These are phyloP conservation scores for Penicillium hesseltinei DNA, from an alignment of 2,329 filamentous ascomycete species.

Conservation along the genomic window DNA sequence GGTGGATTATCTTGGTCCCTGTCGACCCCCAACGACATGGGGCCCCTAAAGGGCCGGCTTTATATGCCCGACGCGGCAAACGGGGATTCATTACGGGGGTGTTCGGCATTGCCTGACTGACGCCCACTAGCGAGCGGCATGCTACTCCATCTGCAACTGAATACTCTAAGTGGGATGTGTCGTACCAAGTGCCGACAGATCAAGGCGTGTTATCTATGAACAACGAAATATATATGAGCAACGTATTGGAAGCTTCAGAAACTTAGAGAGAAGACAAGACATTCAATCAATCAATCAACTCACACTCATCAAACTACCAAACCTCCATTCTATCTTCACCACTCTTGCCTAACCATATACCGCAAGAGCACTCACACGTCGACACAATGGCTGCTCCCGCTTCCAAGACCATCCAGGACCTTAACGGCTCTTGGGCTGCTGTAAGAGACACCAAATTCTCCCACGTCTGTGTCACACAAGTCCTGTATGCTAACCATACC, in stretches of 20 bases:
- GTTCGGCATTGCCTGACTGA: neutral
- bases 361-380: neutral
- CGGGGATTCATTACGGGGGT: neutral
- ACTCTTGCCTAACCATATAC: neutral
- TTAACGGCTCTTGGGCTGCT: neutral
- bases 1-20: neutral
- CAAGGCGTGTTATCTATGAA: neutral
- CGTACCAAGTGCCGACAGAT: neutral
- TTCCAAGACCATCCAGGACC: neutral
- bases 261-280: neutral
- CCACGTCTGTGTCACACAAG: neutral
- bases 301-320: neutral
- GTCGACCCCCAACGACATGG: neutral
- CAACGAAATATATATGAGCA: neutral
- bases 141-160: neutral
- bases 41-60: neutral
- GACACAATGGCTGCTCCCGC: neutral
- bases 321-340: neutral
- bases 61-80: neutral
- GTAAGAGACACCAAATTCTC: neutral
- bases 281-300: neutral
- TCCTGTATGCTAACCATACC: neutral
- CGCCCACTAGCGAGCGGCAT: neutral
- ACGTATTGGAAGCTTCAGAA: neutral
- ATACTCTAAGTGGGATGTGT: neutral